Conservation (phyloP, 805 yeast genomes). For the Candida ascalaphidarum region DNA sequence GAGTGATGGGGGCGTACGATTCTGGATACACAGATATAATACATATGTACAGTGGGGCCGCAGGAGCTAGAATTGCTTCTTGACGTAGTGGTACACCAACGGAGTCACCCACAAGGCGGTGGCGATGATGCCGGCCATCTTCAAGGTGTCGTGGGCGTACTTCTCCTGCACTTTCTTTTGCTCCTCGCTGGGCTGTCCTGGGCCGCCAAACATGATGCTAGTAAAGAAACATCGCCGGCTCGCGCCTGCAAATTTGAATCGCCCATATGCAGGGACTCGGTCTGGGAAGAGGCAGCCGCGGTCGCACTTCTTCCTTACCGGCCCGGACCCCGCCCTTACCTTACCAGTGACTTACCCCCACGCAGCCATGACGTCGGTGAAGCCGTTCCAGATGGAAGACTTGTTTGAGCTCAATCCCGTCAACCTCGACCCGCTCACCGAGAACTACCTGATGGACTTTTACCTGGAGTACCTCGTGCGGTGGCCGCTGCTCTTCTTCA, state of each 20-base stretch:
- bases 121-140: slow-evolving; percentile 54
- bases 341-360: too few relatives aligned
- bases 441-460: slow-evolving; percentile 78
- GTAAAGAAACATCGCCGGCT: too few relatives aligned
- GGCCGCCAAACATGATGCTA: slow-evolving; percentile 40
- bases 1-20: slow-evolving; percentile 1
- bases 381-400: slow-evolving; percentile 85
- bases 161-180: slow-evolving; percentile 61
- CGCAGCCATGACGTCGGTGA: slow-evolving; percentile 67
- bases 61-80: slow-evolving; percentile 31
- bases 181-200: slow-evolving; percentile 45
- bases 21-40: too few relatives aligned
- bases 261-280: too few relatives aligned
- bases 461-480: slow-evolving; percentile 73
- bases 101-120: slow-evolving; percentile 57
- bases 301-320: too few relatives aligned
- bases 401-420: slow-evolving; percentile 63
- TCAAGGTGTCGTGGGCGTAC: slow-evolving; percentile 50
- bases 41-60: too few relatives aligned
- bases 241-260: too few relatives aligned
- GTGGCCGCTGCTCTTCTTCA: slow-evolving; percentile 90
- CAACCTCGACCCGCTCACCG: slow-evolving; percentile 85
- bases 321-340: too few relatives aligned
- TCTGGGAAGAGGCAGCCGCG: too few relatives aligned
- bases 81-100: slow-evolving; percentile 45